Base-by-base conservation (phyloP, 495 filamentous ascomycete species). In the Lineolata rhizophorae region DNA sequence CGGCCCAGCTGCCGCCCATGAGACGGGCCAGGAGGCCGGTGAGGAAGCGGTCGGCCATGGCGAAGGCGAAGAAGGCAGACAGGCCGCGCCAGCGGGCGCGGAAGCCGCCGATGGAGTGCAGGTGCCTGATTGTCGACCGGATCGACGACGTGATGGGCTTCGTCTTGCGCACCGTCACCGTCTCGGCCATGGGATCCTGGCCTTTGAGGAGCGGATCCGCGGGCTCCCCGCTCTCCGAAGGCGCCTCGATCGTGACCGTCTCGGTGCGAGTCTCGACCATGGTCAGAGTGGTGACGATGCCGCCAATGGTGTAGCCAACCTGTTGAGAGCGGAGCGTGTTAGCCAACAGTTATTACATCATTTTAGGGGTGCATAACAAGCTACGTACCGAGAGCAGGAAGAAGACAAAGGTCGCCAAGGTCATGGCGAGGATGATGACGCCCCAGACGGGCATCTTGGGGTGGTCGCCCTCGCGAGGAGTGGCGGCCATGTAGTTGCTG, bases 221-320 rank as follows among this genome's bases (percentile, higher is more conserved):
- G n/a, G 42, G 35, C 12, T 46, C 40, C 14, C 51, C 51, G 17
- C 44, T 8, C 36, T 60, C 36, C 37, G 26, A 31, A 12, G 35
- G 18, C 8, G 26, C 29, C 24, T 37, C 44, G 31, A 66, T 53
- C 37, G 64, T 65, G 39, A 68, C 57, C 31, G 65, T 57, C 8
- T 67, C 61, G 37, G 65, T 64, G 20, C 70, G 56, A 31, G 61
- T 60, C 49, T 78, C 72, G 36, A 78, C 51, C 35, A 63, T 61
- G 29, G 70, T 60, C 12, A 78, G 55, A 6, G 66, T 67, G 3
- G 61, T 53, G 12, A 76, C 54, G 15, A 77, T 58, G 21, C 57
- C 38, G 21, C 60, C 60, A 37, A 72, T 62, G 17, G 65, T 67
- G 49, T 77, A 76, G 30, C 58, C 50, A 13, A 65, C 34, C 59